Conservation (phyloP, 257 asterid species). For the Solanum rostratum region DNA sequence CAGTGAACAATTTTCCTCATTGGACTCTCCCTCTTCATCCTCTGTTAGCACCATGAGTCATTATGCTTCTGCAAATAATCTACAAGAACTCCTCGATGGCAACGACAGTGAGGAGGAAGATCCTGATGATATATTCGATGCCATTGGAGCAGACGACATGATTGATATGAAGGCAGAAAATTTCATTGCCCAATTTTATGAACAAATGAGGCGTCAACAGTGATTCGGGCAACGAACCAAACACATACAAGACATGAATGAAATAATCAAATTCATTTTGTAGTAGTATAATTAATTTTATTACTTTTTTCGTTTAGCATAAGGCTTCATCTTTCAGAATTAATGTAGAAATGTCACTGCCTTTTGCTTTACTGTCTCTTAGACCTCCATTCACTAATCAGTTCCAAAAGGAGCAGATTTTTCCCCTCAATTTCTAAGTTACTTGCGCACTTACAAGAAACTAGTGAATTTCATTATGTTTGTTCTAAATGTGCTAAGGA, state of each 20-base stretch:
- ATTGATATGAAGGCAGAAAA: conserved; percentile 29
- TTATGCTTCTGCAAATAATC: conserved; percentile 24
- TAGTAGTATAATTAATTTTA: neutral
- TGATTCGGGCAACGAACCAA: neutral
- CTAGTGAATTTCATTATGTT: neutral
- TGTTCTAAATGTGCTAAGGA: neutral
- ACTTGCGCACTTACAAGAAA: too few relatives aligned
- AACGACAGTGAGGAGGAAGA: conserved; percentile 8
- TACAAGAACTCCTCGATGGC: conserved; percentile 9
- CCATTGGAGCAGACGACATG: conserved; percentile 22
- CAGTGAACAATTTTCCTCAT: neutral
- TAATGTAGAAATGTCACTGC: neutral
- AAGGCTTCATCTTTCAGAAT: neutral
- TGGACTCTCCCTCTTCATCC: neutral
- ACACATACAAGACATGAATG: neutral
- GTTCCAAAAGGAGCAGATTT: neutral
- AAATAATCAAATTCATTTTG: neutral
- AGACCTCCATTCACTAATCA: neutral
- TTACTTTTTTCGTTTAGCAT: neutral
- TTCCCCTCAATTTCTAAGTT: too few relatives aligned
- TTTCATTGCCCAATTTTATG: conserved; percentile 30
- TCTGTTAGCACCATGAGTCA: conserved; percentile 24
- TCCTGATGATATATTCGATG: conserved; percentile 23
- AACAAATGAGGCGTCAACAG: conserved; percentile 17
- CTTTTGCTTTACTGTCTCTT: neutral